These are phyloP conservation scores for Fusarium coicis DNA, from an alignment of 2,329 filamentous ascomycete species.

Conservation along the genomic window DNA sequence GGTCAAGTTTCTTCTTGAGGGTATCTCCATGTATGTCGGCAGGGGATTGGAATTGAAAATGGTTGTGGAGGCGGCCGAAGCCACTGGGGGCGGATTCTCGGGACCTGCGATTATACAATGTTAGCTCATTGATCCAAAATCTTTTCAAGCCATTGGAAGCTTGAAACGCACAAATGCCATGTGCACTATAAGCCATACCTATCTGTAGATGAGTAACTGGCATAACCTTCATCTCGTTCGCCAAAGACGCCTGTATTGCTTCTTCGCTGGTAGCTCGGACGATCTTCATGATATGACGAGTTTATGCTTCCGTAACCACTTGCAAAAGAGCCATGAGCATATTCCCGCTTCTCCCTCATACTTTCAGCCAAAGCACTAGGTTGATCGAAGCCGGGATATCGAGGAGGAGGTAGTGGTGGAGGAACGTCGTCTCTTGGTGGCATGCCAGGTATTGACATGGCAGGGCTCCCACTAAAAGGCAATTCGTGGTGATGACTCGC, in stretches of 20 bases:
- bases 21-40: constrained; percentile 61
- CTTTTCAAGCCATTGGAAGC: not conserved
- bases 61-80: constrained; percentile 63
- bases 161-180: not conserved
- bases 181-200: constrained; percentile 44
- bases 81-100: constrained; percentile 54
- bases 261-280: constrained; percentile 48
- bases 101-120: constrained; percentile 46
- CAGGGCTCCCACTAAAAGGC: constrained; percentile 49
- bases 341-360: constrained; percentile 46
- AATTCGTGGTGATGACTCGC: constrained; percentile 46
- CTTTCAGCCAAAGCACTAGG: constrained; percentile 45
- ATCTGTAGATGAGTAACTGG: constrained; percentile 55
- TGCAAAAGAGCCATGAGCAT: constrained; percentile 45
- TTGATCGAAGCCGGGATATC: constrained; percentile 50
- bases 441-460: constrained; percentile 57
- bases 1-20: constrained; percentile 67
- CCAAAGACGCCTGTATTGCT: constrained; percentile 34
- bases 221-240: constrained; percentile 56
- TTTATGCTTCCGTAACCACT: constrained; percentile 56
- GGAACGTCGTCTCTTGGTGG: constrained; percentile 50
- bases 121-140: constrained; percentile 27
- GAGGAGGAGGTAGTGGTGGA: constrained; percentile 60
- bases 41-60: constrained; percentile 59
- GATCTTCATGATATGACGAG: constrained; percentile 50